Base-by-base conservation (phyloP, 306 rosid species). In the Hippophae rhamnoides region DNA sequence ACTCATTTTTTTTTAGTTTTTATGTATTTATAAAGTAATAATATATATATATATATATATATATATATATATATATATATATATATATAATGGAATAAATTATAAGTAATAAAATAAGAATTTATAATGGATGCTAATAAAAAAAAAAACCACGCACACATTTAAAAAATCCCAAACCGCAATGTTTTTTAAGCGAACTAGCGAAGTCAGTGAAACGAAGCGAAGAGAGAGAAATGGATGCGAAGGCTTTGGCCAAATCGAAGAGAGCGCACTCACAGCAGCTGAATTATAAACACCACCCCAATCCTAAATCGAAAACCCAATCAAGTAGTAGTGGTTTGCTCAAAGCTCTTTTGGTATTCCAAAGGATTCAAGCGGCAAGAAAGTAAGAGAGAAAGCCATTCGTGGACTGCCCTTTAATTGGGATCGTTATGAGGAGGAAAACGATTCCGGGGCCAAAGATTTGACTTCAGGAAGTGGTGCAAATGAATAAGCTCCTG, bases 261-360 rank as follows among this genome's bases (percentile, higher is more conserved):
- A 90, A 90, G 80, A 74, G 95, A 70, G 84, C 83, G 52, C 97
- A 86, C 69, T 76, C 95, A 49, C 90, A 76, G 52, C 94, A 82
- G 26, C 97, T 76, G 41, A 77, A 63, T 70, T 82, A 73, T 73
- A 86, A 50, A 59, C 54, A 73, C 18, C 81, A 78, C 31, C 68
- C 72, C 6, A 78, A 57, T 55, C 87, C 67, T 49, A 86, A 86
- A 52, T 66, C 57, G 25, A 84, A 78, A 62, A 7, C 77, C 43
- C 69, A 73, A 3, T 71, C 81, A 13, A 69, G 55, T 31, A 31
- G 38, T 2, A 31, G 38, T 49, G 78, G 27, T 7, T 70, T 13
- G 67, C 49, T 43, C 74, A 62, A 56, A 60, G 27, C n/a, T 46
- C 42, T 5, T 52, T 75, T 3, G 68, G 63, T 25, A 58, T 12